Evolutionary conservation across 2,329 filamentous ascomycete genomes (phyloP), one percentile per base, ranked within the genome.

Genomic region (Diplocarpon rosae): DNA sequence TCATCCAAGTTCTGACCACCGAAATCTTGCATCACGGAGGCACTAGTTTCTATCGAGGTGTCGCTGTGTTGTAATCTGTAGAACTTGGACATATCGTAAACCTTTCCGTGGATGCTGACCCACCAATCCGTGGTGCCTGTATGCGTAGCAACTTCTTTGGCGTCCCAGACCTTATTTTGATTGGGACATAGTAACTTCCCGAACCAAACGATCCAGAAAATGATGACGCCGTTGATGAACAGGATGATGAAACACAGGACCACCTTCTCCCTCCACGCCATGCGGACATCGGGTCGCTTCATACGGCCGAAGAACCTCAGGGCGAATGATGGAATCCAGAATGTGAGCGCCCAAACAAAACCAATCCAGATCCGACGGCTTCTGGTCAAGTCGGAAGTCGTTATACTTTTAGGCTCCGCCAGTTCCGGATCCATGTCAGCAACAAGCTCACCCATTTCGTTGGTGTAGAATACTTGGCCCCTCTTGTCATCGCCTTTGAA

Each of bases 231-330:
- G 65, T 98, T 98, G 54, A 94, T 66, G 11, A 98, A 57, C 27
- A 85, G 62, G 55, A 98, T 96, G 42, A 95, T 57, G 47, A 85
- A 69, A 37, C 89, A 79, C 10, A 98, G 69, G 0, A 92, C 83
- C 10, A 98, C 41, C 66, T 98, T 98, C 60, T 98, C 92, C 64
- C 92, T 78, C 92, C 92, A 98, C 0, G 92, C 92, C 78, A 95
- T 85, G 20, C 92, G 85, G 8, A 98, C 87, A 66, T 98, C 92
- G 1, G 89, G 92, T 44, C 92, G 81, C 67, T 94, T 93, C 92
- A 98, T 98, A 16, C 90, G 85, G 28, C 92, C 92, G 46, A 96
- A 59, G 48, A 73, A 82, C n/a, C 76, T 75, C 13, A 98, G 77
- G 2, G 85, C 53, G 38, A 86, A 84, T 0, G 90, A 96, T 0